Conservation (phyloP, 2,329 filamentous ascomycete genomes). For the Colletotrichum sp. region DNA sequence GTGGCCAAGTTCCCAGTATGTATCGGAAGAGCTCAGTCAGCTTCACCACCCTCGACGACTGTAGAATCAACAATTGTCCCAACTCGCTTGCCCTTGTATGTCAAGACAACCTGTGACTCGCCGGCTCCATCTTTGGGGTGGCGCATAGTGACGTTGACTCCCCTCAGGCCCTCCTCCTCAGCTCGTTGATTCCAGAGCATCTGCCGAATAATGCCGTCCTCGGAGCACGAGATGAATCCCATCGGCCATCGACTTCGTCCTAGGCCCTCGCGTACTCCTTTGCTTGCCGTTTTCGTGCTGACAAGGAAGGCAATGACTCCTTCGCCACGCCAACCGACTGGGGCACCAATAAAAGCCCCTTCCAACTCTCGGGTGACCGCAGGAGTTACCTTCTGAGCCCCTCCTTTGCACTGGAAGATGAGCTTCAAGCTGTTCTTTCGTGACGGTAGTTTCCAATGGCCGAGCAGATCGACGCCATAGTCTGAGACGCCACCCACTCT, state of each 20-base stretch:
- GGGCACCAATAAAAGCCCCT: slow-evolving; percentile 77
- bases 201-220: slow-evolving; percentile 64
- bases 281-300: slow-evolving; percentile 72
- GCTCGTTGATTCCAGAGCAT: slow-evolving; percentile 75
- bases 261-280: slow-evolving; percentile 77
- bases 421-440: slow-evolving; percentile 45
- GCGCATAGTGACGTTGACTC: slow-evolving; percentile 55
- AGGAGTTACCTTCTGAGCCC: slow-evolving; percentile 57
- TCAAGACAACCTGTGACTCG: slow-evolving; percentile 51
- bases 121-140: slow-evolving; percentile 35
- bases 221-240: slow-evolving; percentile 68
- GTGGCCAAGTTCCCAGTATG: background rate
- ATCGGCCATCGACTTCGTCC: slow-evolving; percentile 71
- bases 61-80: background rate
- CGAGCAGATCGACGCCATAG: slow-evolving; percentile 75
- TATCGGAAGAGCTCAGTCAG: background rate
- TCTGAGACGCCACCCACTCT: slow-evolving; percentile 72
- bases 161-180: slow-evolving; percentile 65
- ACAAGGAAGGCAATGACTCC: slow-evolving; percentile 75
- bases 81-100: slow-evolving; percentile 49
- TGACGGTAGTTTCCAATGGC: slow-evolving; percentile 67
- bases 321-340: slow-evolving; percentile 70
- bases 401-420: slow-evolving; percentile 73
- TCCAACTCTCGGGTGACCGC: slow-evolving; percentile 75
- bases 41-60: background rate